Percentiles rank a stretch among this genome's conserved stretches.
Conservation (phyloP, 139 green algal genomes). For the Pleodorina starrii region DNA sequence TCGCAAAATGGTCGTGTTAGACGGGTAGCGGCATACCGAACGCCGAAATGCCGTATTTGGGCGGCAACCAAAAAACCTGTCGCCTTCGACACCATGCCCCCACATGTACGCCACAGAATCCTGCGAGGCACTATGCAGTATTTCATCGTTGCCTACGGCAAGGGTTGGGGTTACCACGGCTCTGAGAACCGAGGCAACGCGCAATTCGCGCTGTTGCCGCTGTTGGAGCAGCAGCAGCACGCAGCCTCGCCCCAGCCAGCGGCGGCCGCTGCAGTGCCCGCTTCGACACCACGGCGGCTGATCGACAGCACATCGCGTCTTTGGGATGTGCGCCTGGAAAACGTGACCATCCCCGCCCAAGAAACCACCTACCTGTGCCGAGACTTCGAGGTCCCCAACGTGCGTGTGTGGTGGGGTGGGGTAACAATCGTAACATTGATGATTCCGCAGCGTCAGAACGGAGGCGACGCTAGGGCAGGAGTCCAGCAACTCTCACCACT, state of each 20-base stretch:
- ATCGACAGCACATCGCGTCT: not conserved
- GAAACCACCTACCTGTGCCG: constrained; percentile 27
- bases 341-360: not conserved
- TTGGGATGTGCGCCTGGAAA: constrained; percentile 7
- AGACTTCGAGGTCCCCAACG: constrained; percentile 12
- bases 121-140: constrained; percentile 4
- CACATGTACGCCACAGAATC: too few species aligned
- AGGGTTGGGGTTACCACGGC: constrained; percentile 15
- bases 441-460: too few species aligned
- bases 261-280: not conserved
- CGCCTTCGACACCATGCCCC: too few species aligned
- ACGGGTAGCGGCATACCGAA: too few species aligned
- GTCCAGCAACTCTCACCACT: too few species aligned
- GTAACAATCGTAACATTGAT: too few species aligned
- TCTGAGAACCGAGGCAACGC: not conserved
- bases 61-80: too few species aligned
- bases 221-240: not conserved
- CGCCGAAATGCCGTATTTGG: too few species aligned
- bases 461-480: too few species aligned
- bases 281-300: too few species aligned
- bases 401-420: too few species aligned
- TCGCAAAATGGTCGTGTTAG: too few species aligned
- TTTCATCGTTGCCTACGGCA: constrained; percentile 14
- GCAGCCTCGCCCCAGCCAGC: not conserved
- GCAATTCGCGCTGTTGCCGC: constrained; percentile 1